Conservation (phyloP, 495 filamentous ascomycete species). For the Paragyromitra xinjiangensis region DNA sequence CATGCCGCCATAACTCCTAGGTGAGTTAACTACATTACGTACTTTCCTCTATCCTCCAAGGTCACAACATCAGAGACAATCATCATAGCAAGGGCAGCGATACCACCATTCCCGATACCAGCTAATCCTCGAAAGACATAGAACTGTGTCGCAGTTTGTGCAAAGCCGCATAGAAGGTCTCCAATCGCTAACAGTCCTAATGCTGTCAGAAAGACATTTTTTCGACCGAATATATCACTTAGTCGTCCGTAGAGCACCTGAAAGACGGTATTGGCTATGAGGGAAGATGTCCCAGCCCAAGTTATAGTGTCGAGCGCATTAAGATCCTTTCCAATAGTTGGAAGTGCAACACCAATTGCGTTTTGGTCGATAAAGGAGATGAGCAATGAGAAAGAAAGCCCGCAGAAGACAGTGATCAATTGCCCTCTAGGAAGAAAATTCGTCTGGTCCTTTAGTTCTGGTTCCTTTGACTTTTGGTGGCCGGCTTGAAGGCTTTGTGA, state of each 20-base stretch:
- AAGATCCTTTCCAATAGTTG: slow-evolving; percentile 69
- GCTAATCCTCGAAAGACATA: slow-evolving; percentile 67
- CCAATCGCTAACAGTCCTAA: slow-evolving; percentile 63
- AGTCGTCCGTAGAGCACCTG: slow-evolving; percentile 69
- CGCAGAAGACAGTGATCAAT: slow-evolving; percentile 67
- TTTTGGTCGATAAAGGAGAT: slow-evolving; percentile 73
- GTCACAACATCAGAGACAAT: slow-evolving; percentile 59
- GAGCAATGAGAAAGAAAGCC: slow-evolving; percentile 65
- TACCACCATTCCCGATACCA: slow-evolving; percentile 64
- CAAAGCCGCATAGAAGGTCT: slow-evolving; percentile 65
- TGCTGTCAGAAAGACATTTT: slow-evolving; percentile 62
- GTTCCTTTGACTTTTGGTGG: background rate
- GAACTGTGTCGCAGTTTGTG: slow-evolving; percentile 64
- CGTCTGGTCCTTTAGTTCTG: slow-evolving; percentile 33
- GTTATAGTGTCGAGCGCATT: slow-evolving; percentile 67
- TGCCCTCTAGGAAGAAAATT: slow-evolving; percentile 68
- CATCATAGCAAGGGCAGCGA: slow-evolving; percentile 58
- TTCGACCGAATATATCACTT: slow-evolving; percentile 69
- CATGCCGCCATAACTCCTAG: background rate
- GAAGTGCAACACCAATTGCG: slow-evolving; percentile 68
- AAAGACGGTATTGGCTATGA: slow-evolving; percentile 77
- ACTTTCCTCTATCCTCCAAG: slow-evolving; percentile 59
- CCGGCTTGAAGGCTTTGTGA: background rate
- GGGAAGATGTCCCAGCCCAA: slow-evolving; percentile 79
- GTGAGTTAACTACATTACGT: slow-evolving; percentile 15